A percentile compares a stretch with the other conserved stretches of the same genome.
These are phyloP conservation scores for Myriangium duriaei DNA, from an alignment of 2,329 filamentous ascomycete species.

Conservation along the genomic window DNA sequence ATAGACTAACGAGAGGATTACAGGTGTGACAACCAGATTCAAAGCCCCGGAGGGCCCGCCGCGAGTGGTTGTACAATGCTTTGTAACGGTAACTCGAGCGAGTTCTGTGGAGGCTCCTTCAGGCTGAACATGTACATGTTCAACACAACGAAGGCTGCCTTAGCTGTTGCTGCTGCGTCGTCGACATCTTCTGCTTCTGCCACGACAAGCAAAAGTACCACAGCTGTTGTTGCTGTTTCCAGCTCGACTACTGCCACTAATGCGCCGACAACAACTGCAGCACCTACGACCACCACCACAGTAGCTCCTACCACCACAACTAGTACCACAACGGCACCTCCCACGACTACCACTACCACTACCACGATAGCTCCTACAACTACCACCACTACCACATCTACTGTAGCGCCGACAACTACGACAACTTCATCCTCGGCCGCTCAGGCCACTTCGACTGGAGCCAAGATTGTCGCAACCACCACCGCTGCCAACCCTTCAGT, in stretches of 20 bases:
- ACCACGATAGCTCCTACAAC: slow-evolving; percentile 9
- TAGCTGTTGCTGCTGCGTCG: slow-evolving; percentile 7
- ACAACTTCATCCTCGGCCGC: slow-evolving; percentile 1
- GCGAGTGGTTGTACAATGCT: slow-evolving; percentile 17
- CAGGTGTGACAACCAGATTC: slow-evolving; percentile 19
- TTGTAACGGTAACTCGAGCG: slow-evolving; percentile 20
- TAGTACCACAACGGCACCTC: not conserved
- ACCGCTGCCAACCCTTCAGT: slow-evolving; percentile 12
- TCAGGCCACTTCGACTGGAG: not conserved
- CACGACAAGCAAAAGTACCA: not conserved
- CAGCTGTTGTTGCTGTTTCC: not conserved
- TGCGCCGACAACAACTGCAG: slow-evolving; percentile 6
- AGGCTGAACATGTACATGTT: slow-evolving; percentile 20
- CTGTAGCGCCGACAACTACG: slow-evolving; percentile 7
- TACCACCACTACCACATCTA: slow-evolving; percentile 7
- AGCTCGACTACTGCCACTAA: slow-evolving; percentile 9
- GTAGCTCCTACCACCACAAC: not conserved
- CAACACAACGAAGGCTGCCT: slow-evolving; percentile 8
- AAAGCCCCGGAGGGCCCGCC: slow-evolving; percentile 13
- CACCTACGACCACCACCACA: slow-evolving; percentile 7
- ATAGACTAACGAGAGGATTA: too few species aligned
- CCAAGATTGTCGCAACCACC: slow-evolving; percentile 11
- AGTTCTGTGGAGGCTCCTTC: slow-evolving; percentile 21
- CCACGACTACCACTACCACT: slow-evolving; percentile 14
- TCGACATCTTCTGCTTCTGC: slow-evolving; percentile 7